Evolutionary conservation across 1,284 basidiomycete species (phyloP).

Genomic region (Apiotrichum siamense): DNA sequence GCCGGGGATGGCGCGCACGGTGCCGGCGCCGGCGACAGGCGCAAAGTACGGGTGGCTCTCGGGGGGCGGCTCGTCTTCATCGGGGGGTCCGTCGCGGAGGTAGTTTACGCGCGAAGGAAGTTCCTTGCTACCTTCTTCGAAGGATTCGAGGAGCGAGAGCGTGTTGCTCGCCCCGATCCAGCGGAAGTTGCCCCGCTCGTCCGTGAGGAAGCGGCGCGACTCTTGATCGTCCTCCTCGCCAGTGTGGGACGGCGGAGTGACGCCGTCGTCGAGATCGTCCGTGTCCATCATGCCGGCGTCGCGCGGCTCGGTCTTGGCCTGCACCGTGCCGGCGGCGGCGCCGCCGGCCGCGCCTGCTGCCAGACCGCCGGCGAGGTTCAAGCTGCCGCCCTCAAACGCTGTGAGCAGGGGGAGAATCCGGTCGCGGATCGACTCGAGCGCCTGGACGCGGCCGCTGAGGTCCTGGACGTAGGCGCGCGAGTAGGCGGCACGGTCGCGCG

Average conservation of each 20-base stretch:
- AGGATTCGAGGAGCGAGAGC: conserved; percentile 82
- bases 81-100: conserved; percentile 5
- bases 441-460: conserved; percentile 41
- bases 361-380: not conserved
- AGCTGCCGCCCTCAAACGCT: conserved; percentile 28
- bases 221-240: conserved; percentile 52
- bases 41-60: conserved; percentile 64
- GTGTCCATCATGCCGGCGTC: not conserved
- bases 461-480: conserved; percentile 44
- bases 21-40: conserved; percentile 78
- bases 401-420: conserved; percentile 36
- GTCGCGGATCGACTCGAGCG: conserved; percentile 32
- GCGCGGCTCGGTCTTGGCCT: conserved; percentile 2
- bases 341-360: not conserved
- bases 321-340: not conserved
- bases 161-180: conserved; percentile 89
- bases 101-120: conserved; percentile 13
- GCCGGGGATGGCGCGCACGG: conserved; percentile 70
- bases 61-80: conserved; percentile 6
- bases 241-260: not conserved
- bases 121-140: conserved; percentile 46
- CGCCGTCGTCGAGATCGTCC: conserved; percentile 7
- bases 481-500: conserved; percentile 43
- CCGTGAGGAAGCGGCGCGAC: conserved; percentile 12
- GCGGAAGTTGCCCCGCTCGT: conserved; percentile 81